Percentiles rank a stretch among this genome's conserved stretches.
phyloP scores from a whole-genome alignment of 306 rosid genomes.

The Rubus parviflorus region DNA sequence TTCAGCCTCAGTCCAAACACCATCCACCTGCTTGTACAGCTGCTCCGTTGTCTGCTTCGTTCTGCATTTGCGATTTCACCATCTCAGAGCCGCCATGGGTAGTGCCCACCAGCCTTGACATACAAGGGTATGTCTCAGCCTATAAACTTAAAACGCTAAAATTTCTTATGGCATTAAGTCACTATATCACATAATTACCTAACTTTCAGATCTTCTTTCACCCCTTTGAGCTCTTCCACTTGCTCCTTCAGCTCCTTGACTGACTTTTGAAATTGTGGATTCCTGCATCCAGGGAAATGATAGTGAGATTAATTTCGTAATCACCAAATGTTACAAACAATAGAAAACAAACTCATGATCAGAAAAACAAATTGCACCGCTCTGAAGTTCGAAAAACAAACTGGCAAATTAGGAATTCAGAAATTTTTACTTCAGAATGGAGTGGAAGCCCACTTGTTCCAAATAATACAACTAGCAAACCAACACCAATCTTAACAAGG shows the following conservation, averaged over 20 bases:
- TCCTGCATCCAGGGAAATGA: slow-evolving; percentile 41
- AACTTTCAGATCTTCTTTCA: slow-evolving; percentile 68
- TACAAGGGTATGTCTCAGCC: slow-evolving; percentile 96
- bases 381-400: background rate
- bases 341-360: background rate
- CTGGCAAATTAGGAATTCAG: background rate
- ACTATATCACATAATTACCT: slow-evolving; percentile 48
- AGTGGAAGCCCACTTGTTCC: background rate
- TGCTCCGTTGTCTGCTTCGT: slow-evolving; percentile 88
- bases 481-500: background rate
- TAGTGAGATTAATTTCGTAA: background rate
- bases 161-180: slow-evolving; percentile 6
- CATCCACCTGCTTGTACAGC: slow-evolving; percentile 90
- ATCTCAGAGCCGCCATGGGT: slow-evolving; percentile 76
- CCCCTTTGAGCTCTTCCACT: slow-evolving; percentile 76
- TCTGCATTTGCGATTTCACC: slow-evolving; percentile 94
- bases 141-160: slow-evolving; percentile 33
- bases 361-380: background rate
- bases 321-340: background rate
- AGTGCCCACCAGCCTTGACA: slow-evolving; percentile 90
- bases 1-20: slow-evolving; percentile 87
- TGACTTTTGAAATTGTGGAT: slow-evolving; percentile 68
- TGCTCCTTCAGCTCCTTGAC: slow-evolving; percentile 76
- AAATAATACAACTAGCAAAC: background rate
- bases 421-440: background rate